These are phyloP conservation scores for Alternaria viburni DNA, from an alignment of 2,329 filamentous ascomycete species.

Conservation along the genomic window DNA sequence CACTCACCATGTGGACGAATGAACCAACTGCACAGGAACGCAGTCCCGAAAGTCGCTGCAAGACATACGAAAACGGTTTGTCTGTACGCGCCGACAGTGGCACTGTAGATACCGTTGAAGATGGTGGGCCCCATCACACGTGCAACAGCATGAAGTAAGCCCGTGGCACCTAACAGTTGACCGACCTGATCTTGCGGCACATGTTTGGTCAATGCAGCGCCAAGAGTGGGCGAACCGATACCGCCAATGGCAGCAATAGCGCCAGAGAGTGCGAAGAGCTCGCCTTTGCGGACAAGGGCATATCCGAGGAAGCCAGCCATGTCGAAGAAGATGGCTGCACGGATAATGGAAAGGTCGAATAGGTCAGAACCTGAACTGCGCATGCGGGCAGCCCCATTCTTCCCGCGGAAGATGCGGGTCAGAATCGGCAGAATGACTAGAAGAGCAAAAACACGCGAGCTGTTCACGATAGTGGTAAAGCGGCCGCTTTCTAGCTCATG, in stretches of 20 bases:
- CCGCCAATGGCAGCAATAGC: slow-evolving; percentile 79
- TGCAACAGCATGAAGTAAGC: slow-evolving; percentile 81
- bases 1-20: slow-evolving; percentile 76
- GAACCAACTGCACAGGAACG: slow-evolving; percentile 71
- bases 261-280: slow-evolving; percentile 74
- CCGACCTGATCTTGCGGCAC: slow-evolving; percentile 82
- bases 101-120: slow-evolving; percentile 85
- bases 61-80: slow-evolving; percentile 85
- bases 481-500: slow-evolving; percentile 77
- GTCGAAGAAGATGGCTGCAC: slow-evolving; percentile 77
- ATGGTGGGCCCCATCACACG: slow-evolving; percentile 79
- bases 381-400: slow-evolving; percentile 43
- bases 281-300: slow-evolving; percentile 65
- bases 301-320: slow-evolving; percentile 78
- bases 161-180: slow-evolving; percentile 85
- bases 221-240: slow-evolving; percentile 82
- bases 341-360: slow-evolving; percentile 79
- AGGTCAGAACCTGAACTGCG: slow-evolving; percentile 70
- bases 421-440: slow-evolving; percentile 76
- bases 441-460: slow-evolving; percentile 76
- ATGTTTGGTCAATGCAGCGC: slow-evolving; percentile 87
- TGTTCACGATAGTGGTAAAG: slow-evolving; percentile 82
- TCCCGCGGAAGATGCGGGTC: slow-evolving; percentile 76
- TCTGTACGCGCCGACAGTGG: slow-evolving; percentile 77
- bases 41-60: slow-evolving; percentile 68